A percentile compares a stretch with the other conserved stretches of the same genome.
Evolutionary conservation across 2,329 filamentous ascomycete species (phyloP).

Genomic region (Arthrobotrys sinensis): DNA sequence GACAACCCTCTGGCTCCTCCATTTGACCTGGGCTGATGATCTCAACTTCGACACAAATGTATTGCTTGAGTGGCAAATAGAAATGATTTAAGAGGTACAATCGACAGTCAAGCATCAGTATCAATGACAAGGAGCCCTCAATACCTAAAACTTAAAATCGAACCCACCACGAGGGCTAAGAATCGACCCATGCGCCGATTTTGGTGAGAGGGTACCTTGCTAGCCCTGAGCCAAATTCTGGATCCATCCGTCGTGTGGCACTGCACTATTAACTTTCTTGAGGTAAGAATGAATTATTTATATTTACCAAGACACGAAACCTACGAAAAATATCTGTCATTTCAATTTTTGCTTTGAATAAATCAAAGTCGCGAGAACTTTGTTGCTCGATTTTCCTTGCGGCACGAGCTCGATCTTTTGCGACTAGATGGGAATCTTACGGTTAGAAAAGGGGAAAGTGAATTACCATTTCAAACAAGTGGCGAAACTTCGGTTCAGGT

Average conservation of each 20-base stretch:
- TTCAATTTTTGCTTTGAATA: neutral
- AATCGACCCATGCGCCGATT: constrained; percentile 19
- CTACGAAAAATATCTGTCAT: neutral
- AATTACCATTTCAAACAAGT: constrained; percentile 59
- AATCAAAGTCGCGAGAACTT: constrained; percentile 3
- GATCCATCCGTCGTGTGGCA: neutral
- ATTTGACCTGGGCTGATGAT: neutral
- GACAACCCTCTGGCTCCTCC: constrained; percentile 22
- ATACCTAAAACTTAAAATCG: constrained; percentile 3
- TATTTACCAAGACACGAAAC: neutral
- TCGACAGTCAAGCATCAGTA: neutral
- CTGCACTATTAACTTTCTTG: neutral
- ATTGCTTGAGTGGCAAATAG: constrained; percentile 16
- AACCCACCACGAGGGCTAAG: constrained; percentile 1
- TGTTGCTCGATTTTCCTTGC: constrained; percentile 11
- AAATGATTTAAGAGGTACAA: neutral
- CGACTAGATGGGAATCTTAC: constrained; percentile 51
- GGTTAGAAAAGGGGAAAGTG: constrained; percentile 60
- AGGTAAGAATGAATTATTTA: neutral
- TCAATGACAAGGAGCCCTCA: neutral
- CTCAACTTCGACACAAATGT: constrained; percentile 17
- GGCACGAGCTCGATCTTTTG: constrained; percentile 45
- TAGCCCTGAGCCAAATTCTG: constrained; percentile 11
- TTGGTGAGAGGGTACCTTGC: constrained; percentile 1
- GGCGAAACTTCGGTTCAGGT: constrained; percentile 55